phyloP scores from a whole-genome alignment of 2,329 filamentous ascomycete species.

The Trichoderma arundinaceum region DNA sequence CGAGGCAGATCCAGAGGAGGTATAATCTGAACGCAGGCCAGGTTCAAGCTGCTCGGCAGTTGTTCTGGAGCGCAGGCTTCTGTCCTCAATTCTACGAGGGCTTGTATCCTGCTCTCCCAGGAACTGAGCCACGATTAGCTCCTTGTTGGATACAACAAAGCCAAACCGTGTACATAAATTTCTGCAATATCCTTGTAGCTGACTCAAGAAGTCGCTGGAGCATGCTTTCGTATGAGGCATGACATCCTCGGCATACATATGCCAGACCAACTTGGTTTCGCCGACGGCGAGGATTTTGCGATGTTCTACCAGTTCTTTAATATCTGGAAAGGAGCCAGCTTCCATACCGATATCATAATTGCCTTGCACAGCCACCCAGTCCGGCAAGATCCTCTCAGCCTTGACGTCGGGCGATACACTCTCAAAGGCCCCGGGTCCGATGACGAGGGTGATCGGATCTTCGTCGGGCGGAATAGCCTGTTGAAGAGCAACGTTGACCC shows the following conservation, averaged over 20 bases:
- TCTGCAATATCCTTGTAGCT: neutral
- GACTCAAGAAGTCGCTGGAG: neutral
- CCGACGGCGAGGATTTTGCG: neutral
- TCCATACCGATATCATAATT: neutral
- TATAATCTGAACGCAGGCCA: neutral
- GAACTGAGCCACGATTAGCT: neutral
- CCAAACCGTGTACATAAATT: neutral
- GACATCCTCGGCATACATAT: too few relatives aligned
- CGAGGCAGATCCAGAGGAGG: too few relatives aligned
- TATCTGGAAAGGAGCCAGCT: neutral
- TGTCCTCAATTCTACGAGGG: neutral
- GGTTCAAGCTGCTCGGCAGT: neutral
- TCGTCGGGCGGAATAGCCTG: neutral
- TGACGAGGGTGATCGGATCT: neutral
- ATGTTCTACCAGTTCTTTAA: neutral
- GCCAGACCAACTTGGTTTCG: neutral
- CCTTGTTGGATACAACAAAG: neutral
- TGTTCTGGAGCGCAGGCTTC: neutral
- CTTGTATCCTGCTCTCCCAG: neutral
- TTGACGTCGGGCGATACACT: neutral
- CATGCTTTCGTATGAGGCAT: neutral
- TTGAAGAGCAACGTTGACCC: constrained; percentile 1
- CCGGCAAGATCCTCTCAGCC: neutral
- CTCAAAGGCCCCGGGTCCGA: neutral
- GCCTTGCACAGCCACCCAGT: neutral